Base-by-base conservation (phyloP, 768 basidiomycete genomes). In the Trametes maxima region DNA sequence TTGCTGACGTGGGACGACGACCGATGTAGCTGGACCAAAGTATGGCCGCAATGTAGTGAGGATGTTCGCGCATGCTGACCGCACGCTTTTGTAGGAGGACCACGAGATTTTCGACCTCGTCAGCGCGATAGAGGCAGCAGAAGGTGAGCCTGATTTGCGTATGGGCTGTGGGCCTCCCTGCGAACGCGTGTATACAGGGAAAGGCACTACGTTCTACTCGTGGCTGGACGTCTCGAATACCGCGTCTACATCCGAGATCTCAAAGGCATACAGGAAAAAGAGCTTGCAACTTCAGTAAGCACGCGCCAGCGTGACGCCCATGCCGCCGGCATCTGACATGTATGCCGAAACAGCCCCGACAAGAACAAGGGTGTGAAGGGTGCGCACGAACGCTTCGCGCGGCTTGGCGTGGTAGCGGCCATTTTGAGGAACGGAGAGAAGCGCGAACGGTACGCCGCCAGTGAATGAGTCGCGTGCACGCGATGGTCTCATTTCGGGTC, bases 71-170 rank as follows among this genome's bases (percentile, higher is more conserved):
- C 1, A 21, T 10, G 37, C 45, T 59, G 13, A 57, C 17, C 6
- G 21, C 8, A n/a, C 19, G 16, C 24, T 35, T 24, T 5, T 17
- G 47, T 24, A 94, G 89, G 90, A 95, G 76, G 95, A 98, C 77
- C 84, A 97, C 79, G 95, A 98, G 74, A 95, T 98, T 39, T 98
- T 98, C 70, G 95, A 97, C 76, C 82, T 97, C 14, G 94, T 96
- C 60, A 83, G 84, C 64, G 90, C 83, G 19, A 72, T 98, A 21
- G 88, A 95, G 74, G 78, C 77, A 3, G 78, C 92, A 2, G 95
- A 97, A 79, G 94, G 94, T 80, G 53, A 53, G 77, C 48, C 21
- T 37, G 40, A 35, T 22, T 40, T 17, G 49, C 33, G 35, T 42
- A 25, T 33, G 25, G 33, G 40, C 48, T 11, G 45, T 13, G 10